Percentiles rank a stretch among this genome's conserved stretches.
phyloP scores from a whole-genome alignment of 495 filamentous ascomycete genomes.

The Lasiosphaeriaceae sp. region DNA sequence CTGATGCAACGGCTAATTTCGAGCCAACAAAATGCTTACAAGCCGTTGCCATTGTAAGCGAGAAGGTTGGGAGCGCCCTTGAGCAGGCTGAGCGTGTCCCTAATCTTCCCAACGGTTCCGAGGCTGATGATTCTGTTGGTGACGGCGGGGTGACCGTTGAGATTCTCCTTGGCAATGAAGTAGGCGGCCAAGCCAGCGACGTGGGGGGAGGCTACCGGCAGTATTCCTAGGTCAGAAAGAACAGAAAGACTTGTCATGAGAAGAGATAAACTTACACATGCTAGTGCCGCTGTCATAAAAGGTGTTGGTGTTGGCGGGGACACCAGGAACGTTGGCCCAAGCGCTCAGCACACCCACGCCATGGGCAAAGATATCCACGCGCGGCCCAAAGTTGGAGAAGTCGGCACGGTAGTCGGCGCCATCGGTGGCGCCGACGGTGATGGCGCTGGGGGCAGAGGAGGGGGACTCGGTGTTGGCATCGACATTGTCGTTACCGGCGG shows the following conservation, averaged over 20 bases:
- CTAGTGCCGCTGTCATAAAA: slow-evolving; percentile 48
- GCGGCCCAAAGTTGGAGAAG: slow-evolving; percentile 58
- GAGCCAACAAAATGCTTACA: neutral
- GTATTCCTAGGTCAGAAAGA: neutral
- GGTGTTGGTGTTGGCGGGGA: slow-evolving; percentile 28
- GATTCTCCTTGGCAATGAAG: slow-evolving; percentile 26
- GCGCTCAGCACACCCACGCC: slow-evolving; percentile 41
- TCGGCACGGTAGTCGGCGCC: slow-evolving; percentile 39
- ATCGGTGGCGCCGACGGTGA: slow-evolving; percentile 56
- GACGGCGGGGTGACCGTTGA: slow-evolving; percentile 2
- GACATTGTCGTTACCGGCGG: slow-evolving; percentile 56
- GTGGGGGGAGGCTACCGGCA: slow-evolving; percentile 44
- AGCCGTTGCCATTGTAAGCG: slow-evolving; percentile 13
- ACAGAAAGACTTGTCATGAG: neutral
- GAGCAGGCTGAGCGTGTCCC: neutral
- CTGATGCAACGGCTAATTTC: too few relatives aligned
- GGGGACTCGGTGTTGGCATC: slow-evolving; percentile 43
- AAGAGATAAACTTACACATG: slow-evolving; percentile 9
- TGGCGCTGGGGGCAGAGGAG: slow-evolving; percentile 51
- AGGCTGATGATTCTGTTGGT: slow-evolving; percentile 5
- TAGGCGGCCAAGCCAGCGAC: slow-evolving; percentile 49
- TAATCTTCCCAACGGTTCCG: neutral
- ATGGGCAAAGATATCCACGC: slow-evolving; percentile 60
- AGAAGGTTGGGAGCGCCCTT: slow-evolving; percentile 1
- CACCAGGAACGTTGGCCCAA: too few relatives aligned